Conservation (phyloP, 768 basidiomycete genomes). For the Leccinellum rugosiceps region DNA sequence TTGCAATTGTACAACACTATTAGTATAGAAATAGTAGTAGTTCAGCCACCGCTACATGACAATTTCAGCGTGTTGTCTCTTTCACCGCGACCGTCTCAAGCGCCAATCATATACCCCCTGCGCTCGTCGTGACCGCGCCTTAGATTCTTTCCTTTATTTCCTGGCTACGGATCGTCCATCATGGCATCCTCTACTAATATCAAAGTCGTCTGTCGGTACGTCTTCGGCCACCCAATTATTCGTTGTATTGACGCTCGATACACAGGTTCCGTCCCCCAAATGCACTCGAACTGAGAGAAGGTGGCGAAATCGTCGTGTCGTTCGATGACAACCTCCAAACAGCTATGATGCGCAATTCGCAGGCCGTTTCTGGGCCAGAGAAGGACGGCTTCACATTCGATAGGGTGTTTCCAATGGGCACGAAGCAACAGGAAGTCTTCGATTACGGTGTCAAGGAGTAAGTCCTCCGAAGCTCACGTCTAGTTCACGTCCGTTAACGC, state of each 20-base stretch:
- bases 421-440: slow-evolving; percentile 91
- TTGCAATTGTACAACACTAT: no score
- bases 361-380: slow-evolving; percentile 77
- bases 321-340: slow-evolving; percentile 87
- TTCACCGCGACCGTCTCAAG: slow-evolving; percentile 23
- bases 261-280: slow-evolving; percentile 93
- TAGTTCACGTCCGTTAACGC: slow-evolving; percentile 16
- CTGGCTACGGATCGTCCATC: slow-evolving; percentile 36
- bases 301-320: slow-evolving; percentile 84
- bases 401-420: slow-evolving; percentile 90
- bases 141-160: slow-evolving; percentile 13
- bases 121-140: slow-evolving; percentile 10
- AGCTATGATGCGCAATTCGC: slow-evolving; percentile 71
- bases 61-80: slow-evolving; percentile 12
- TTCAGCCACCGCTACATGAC: slow-evolving; percentile 29
- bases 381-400: slow-evolving; percentile 98
- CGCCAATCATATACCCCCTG: slow-evolving; percentile 15
- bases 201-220: slow-evolving; percentile 98
- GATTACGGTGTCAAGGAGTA: slow-evolving; percentile 98
- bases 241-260: slow-evolving; percentile 6
- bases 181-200: slow-evolving; percentile 83
- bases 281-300: slow-evolving; percentile 82
- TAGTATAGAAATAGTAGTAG: background rate
- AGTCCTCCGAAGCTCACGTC: slow-evolving; percentile 31
- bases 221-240: slow-evolving; percentile 13